Percentiles rank a stretch among this genome's conserved stretches.
Conservation (phyloP, 75 land plant genomes). For the Pseudotsuga menziesii region DNA sequence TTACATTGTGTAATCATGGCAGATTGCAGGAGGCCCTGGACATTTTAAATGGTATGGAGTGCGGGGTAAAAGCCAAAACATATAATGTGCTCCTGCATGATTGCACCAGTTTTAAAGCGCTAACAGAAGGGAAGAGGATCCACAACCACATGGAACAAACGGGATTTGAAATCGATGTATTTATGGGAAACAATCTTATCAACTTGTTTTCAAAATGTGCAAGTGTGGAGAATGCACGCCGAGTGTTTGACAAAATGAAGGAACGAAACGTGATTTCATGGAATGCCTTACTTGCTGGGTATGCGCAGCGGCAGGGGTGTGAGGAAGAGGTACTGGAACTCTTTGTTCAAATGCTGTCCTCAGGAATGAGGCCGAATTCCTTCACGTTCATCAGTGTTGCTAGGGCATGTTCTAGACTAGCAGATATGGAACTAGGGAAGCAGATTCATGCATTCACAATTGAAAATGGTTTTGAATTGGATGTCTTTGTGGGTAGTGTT, state of each 20-base stretch:
- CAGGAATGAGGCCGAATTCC: constrained; percentile 11
- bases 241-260: constrained; percentile 40
- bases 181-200: constrained; percentile 39
- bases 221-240: constrained; percentile 28
- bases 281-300: constrained; percentile 68
- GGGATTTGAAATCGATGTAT: constrained; percentile 24
- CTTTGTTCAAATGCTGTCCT: constrained; percentile 6
- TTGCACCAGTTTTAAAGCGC: too few species aligned
- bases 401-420: neutral
- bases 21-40: too few species aligned
- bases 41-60: too few species aligned
- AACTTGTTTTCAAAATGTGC: constrained; percentile 58
- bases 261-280: constrained; percentile 32
- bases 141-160: too few species aligned
- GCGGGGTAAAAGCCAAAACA: too few species aligned
- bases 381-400: neutral
- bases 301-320: constrained; percentile 35
- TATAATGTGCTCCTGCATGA: too few species aligned
- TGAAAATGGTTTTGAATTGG: constrained; percentile 3
- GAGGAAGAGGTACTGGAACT: constrained; percentile 14
- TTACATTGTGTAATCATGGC: too few species aligned
- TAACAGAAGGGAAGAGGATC: too few species aligned
- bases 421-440: neutral
- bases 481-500: neutral
- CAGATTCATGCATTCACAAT: neutral